These are phyloP conservation scores for Hemisphaericaspora lyxosophila DNA, from an alignment of 1,139 yeast genomes.

Conservation along the genomic window DNA sequence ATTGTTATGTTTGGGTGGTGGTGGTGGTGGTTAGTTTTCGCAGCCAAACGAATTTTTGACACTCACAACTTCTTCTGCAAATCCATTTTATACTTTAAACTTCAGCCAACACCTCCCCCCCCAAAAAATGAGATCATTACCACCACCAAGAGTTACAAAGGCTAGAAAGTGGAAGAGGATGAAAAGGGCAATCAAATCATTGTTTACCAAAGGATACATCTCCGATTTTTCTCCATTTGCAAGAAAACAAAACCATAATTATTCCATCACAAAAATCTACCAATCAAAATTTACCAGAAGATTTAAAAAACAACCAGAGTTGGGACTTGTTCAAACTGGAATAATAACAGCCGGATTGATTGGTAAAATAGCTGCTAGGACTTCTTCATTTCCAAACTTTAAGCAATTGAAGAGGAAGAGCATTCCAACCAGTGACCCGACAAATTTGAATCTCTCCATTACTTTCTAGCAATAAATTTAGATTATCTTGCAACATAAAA, in stretches of 20 bases:
- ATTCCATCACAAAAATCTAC: conserved; percentile 26
- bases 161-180: conserved; percentile 39
- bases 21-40: no score
- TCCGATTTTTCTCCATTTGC: conserved; percentile 32
- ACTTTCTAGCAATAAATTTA: no score
- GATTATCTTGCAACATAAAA: no score
- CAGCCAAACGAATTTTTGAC: no score
- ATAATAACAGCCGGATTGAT: conserved; percentile 24
- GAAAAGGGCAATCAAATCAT: conserved; percentile 28
- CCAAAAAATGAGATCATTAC: conserved; percentile 39
- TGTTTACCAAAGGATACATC: conserved; percentile 29
- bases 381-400: conserved; percentile 15
- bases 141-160: conserved; percentile 44
- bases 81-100: no score
- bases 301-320: conserved; percentile 17
- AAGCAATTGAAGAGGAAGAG: conserved; percentile 1
- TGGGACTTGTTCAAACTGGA: conserved; percentile 19
- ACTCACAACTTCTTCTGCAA: no score
- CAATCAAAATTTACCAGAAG: conserved; percentile 25
- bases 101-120: background rate
- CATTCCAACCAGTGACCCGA: background rate
- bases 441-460: conserved; percentile 1
- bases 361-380: conserved; percentile 24
- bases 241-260: conserved; percentile 13
- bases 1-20: no score